Base-by-base conservation (phyloP, 2,329 filamentous ascomycete genomes). In the Septoria petroselini region DNA sequence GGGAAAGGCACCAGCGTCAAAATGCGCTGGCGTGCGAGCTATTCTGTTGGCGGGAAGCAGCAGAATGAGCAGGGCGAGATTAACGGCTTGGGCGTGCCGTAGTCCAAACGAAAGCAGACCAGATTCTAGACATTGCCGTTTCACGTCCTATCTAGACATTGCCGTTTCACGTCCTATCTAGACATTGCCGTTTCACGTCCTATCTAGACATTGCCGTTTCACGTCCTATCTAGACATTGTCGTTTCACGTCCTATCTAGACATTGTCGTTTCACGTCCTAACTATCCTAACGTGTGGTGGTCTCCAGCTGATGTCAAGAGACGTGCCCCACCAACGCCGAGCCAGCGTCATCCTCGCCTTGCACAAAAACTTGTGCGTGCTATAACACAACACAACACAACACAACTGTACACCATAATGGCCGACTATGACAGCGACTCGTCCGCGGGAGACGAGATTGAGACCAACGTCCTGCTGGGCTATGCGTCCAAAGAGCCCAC, bases 391-490 rank as follows among this genome's bases (percentile, higher is more conserved):
- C n/a, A n/a, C n/a, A n/a, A n/a, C n/a, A n/a, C n/a, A n/a, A 27
- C 23, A 39, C n/a, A 33, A 14, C 9, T 29, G 18, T 44, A 17
- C 29, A 37, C 51, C 45, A 44, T n/a, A 17, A 65, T 65, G 62
- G 60, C 84, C 50, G 76, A 82, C 12, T 94, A 95, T 72, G 89
- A 95, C 62, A 94, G 88, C 66, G 91, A 96, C 62, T 89, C 85
- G 1, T 91, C 88, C 0, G 82, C 77, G 21, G 73, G 81, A 35
- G 79, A 81, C 39, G 89, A 82, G 54, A 85, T 83, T 14, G 85
- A 88, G 68, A 97, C 93, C 5, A 88, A 86, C 58, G 90, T 96
- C 2, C 80, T 96, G 1, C 79, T 98, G 9, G 93, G 93, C 3
- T 98, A 95, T 68, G 87, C 89, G 2, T 86, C 87, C 1, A 83